A percentile compares a stretch with the other conserved stretches of the same genome.
phyloP scores from a whole-genome alignment of 106 monocot species.

The Allium cepa region DNA sequence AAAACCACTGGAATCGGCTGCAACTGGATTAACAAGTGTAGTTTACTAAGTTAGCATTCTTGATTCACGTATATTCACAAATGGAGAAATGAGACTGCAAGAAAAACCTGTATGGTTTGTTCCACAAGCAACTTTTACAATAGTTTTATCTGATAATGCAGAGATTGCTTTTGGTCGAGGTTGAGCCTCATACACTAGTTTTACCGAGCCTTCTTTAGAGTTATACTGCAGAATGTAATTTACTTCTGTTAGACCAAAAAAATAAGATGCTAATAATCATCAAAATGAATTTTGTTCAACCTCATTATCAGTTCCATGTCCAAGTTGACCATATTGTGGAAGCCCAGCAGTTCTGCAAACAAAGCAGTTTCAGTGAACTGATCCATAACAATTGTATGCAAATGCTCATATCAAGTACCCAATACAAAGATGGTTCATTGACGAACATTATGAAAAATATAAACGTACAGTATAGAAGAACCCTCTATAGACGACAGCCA shows the following conservation, averaged over 20 bases:
- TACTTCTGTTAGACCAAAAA: background rate
- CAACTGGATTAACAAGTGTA: conserved; percentile 44
- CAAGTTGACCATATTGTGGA: conserved; percentile 98
- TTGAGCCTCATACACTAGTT: conserved; percentile 80
- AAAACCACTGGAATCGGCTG: conserved; percentile 85
- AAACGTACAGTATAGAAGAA: conserved; percentile 82
- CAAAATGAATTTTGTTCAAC: conserved; percentile 17
- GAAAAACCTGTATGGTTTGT: conserved; percentile 88
- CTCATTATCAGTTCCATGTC: conserved; percentile 96
- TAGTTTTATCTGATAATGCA: conserved; percentile 62
- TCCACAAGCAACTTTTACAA: conserved; percentile 96
- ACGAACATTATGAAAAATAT: background rate
- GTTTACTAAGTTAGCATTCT: conserved; percentile 4
- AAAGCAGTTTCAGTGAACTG: conserved; percentile 5
- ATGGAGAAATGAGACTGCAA: conserved; percentile 4
- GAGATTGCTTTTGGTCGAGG: conserved; percentile 79
- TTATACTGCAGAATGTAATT: conserved; percentile 60
- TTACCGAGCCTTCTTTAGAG: conserved; percentile 79
- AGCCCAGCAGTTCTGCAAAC: conserved; percentile 74
- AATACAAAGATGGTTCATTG: background rate
- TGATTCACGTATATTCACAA: background rate
- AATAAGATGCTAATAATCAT: background rate
- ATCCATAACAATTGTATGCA: background rate
- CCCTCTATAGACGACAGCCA: conserved; percentile 90
- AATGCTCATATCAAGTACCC: background rate